These are phyloP conservation scores for Lolium multiflorum DNA, from an alignment of 176 grass and related monocot genomes.

Conservation along the genomic window DNA sequence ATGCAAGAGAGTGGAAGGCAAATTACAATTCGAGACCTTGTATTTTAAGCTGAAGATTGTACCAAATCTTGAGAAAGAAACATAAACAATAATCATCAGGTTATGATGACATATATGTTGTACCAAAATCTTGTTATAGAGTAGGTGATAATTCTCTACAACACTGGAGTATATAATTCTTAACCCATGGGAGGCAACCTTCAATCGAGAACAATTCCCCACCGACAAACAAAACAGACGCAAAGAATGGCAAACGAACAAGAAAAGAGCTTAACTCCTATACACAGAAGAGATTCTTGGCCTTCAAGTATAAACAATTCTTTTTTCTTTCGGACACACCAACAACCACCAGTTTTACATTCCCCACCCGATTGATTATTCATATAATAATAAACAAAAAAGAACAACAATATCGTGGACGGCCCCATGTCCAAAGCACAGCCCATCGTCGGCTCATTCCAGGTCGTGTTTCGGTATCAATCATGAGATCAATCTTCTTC, in stretches of 20 bases:
- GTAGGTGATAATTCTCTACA: background rate
- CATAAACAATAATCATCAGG: background rate
- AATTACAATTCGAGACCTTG: background rate
- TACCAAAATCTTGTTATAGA: background rate
- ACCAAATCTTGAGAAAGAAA: background rate
- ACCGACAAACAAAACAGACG: slow-evolving; percentile 33
- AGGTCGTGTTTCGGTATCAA: slow-evolving; percentile 36
- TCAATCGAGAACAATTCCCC: slow-evolving; percentile 9
- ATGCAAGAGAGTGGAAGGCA: background rate
- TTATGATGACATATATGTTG: background rate
- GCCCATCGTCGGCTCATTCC: slow-evolving; percentile 40
- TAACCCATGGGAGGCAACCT: background rate
- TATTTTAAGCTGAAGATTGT: background rate
- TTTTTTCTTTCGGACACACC: slow-evolving; percentile 44
- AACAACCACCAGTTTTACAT: slow-evolving; percentile 57
- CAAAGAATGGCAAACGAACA: slow-evolving; percentile 36
- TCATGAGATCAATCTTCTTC: slow-evolving; percentile 37
- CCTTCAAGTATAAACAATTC: slow-evolving; percentile 58
- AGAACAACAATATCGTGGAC: slow-evolving; percentile 39
- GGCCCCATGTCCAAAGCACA: slow-evolving; percentile 29
- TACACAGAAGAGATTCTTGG: slow-evolving; percentile 50
- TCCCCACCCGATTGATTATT: slow-evolving; percentile 47
- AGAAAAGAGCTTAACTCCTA: slow-evolving; percentile 43
- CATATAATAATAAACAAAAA: slow-evolving; percentile 46
- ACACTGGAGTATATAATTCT: background rate